A percentile compares a stretch with the other conserved stretches of the same genome.
These are phyloP conservation scores for Corylus heterophylla DNA, from an alignment of 306 rosid genomes.

Conservation along the genomic window DNA sequence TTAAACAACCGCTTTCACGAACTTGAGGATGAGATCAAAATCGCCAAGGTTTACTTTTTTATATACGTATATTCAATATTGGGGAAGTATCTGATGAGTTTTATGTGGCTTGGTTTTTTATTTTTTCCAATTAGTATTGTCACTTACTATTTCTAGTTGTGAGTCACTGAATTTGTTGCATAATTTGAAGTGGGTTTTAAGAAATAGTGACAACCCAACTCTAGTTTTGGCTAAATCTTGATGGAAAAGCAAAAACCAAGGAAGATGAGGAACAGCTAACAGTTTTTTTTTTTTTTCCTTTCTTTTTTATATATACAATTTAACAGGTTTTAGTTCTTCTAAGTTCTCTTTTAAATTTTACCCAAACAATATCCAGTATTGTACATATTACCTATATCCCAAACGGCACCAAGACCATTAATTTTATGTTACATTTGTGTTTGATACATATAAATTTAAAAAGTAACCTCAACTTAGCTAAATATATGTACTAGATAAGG, in stretches of 20 bases:
- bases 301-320: background rate
- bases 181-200: conserved; percentile 10
- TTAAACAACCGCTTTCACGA: conserved; percentile 88
- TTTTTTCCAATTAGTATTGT: background rate
- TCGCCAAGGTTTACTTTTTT: conserved; percentile 54
- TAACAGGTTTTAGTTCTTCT: background rate
- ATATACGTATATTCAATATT: background rate
- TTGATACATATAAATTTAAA: too few species aligned
- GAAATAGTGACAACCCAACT: background rate
- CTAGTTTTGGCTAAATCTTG: background rate
- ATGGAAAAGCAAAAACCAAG: background rate
- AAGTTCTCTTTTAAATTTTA: too few species aligned
- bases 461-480: background rate
- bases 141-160: background rate
- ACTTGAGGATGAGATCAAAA: conserved; percentile 84
- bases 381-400: too few species aligned
- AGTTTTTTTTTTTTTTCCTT: background rate
- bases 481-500: background rate
- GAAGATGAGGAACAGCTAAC: background rate
- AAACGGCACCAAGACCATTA: too few species aligned
- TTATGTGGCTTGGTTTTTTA: background rate
- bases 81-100: background rate
- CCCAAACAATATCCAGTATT: background rate
- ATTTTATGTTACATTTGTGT: too few species aligned
- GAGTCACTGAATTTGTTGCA: background rate